phyloP scores from a whole-genome alignment of 495 filamentous ascomycete species.

The Lasiosphaeria miniovina region DNA sequence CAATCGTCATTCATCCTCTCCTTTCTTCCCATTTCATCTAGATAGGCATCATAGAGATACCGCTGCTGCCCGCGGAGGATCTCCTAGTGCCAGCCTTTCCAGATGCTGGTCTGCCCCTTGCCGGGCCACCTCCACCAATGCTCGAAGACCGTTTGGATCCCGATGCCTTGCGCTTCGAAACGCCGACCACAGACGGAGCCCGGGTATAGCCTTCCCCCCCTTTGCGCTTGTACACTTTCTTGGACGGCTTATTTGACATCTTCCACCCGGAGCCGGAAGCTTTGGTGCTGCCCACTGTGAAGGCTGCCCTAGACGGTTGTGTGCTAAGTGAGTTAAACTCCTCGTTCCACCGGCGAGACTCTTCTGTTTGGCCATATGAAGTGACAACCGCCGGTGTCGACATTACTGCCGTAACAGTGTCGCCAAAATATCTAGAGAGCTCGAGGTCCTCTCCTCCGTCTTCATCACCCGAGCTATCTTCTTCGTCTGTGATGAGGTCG shows the following conservation, averaged over 20 bases:
- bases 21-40: conserved; percentile 17
- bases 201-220: conserved; percentile 19
- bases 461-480: conserved; percentile 34
- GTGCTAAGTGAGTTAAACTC: not conserved
- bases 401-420: not conserved
- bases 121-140: conserved; percentile 6
- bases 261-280: conserved; percentile 13
- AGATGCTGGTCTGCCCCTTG: not conserved
- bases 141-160: not conserved
- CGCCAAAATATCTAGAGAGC: conserved; percentile 17
- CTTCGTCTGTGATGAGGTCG: conserved; percentile 63
- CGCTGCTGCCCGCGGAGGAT: conserved; percentile 16
- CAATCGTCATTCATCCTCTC: not conserved
- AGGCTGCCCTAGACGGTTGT: not conserved
- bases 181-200: conserved; percentile 21
- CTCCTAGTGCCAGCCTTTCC: not conserved
- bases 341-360: not conserved
- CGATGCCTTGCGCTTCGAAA: conserved; percentile 30
- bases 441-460: conserved; percentile 25
- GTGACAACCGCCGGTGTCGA: not conserved
- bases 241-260: conserved; percentile 12
- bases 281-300: conserved; percentile 7
- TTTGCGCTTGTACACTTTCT: conserved; percentile 22
- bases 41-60: conserved; percentile 42
- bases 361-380: not conserved